These are phyloP conservation scores for Penicillium chermesinum DNA, from an alignment of 495 filamentous ascomycete species.

Conservation along the genomic window DNA sequence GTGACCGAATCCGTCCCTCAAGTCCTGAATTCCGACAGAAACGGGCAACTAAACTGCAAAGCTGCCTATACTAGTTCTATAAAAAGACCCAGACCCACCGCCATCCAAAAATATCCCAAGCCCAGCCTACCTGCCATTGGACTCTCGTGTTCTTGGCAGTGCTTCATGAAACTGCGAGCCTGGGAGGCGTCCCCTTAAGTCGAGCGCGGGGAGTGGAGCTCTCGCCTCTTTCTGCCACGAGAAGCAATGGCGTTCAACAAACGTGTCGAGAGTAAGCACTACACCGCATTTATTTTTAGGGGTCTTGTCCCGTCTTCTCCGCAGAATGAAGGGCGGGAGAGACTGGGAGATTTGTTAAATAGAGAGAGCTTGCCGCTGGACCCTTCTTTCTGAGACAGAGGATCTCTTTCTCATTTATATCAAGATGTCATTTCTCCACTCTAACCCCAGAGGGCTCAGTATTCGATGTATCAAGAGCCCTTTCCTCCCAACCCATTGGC, in stretches of 20 bases:
- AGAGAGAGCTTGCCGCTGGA: background rate
- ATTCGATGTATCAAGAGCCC: no score
- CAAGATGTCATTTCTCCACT: background rate
- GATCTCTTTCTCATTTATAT: background rate
- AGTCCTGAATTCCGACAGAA: no score
- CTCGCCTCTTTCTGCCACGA: background rate
- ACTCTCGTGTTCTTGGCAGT: background rate
- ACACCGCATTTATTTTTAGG: background rate
- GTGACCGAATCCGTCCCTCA: no score
- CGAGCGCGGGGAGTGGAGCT: background rate
- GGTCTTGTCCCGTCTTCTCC: background rate
- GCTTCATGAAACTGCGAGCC: background rate
- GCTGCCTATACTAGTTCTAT: no score
- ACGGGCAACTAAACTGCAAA: no score
- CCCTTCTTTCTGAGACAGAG: background rate
- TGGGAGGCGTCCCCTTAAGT: background rate
- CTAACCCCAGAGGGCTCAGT: no score
- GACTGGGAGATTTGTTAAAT: background rate
- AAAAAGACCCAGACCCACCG: no score
- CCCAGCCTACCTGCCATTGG: background rate
- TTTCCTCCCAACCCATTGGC: background rate
- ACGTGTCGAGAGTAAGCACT: background rate
- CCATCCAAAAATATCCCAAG: no score
- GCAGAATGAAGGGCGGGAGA: background rate
- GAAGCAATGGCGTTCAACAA: background rate